Evolutionary conservation across 371 early-diverging fungal genomes (phyloP), one percentile per base, ranked within the genome.

Genomic region (Smittium culicis): DNA sequence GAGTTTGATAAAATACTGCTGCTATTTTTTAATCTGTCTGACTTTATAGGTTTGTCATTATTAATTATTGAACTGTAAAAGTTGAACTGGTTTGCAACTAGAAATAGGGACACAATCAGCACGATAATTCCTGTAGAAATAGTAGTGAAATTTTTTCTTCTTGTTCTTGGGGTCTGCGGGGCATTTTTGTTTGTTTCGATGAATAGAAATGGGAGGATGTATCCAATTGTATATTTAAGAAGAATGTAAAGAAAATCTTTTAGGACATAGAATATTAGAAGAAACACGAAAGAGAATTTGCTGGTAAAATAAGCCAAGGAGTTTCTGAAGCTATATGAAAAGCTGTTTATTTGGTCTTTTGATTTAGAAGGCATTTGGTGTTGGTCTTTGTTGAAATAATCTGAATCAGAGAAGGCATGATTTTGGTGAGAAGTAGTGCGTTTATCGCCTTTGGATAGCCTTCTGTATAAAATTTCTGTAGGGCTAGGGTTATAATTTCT

Each of bases 401-500:
- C n/a, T 16, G 8, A 27, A 20, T 57, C 57, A 3, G 27, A 25
- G n/a, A 57, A n/a, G 25, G 3, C 27, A 45, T 8, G 8, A 5
- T 27, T 57, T 57, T 57, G 57, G 11, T 3, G 25, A 25, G 11
- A 20, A 57, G 3, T 27, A 25, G 8, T 27, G 5, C 14, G 3
- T n/a, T 25, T 25, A 20, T 57, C 27, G 27, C 5, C 27, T 8
- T 57, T 57, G 8, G 3, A 3, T 20, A 57, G 27, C 25, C 14
- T 3, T 20, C 25, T 11, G 3, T 25, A 5, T 57, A 57, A 27
- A 8, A 57, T 57, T 3, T 25, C 25, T 20, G 57, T 57, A 3
- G 57, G 57, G 57, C 57, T 57, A 57, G 8, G 5, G 27, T 57
- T 57, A 5, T 57, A n/a, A 25, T 57, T n/a, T n/a, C 57, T 62